Conservation (phyloP, 805 yeast species). For the Pichia kluyveri region DNA sequence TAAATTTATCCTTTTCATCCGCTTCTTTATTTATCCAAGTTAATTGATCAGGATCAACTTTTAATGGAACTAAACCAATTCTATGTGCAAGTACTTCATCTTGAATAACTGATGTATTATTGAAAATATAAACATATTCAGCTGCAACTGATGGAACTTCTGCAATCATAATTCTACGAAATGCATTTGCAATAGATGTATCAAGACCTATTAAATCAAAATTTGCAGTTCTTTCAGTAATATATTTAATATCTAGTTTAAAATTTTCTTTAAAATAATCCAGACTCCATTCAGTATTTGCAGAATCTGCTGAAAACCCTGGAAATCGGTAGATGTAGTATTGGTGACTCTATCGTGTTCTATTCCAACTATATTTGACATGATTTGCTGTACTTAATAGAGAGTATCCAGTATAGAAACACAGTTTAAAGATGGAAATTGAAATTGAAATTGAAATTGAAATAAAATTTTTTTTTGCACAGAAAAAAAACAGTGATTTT, state of each 20-base stretch:
- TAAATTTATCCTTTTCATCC: conserved; percentile 62
- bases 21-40: conserved; percentile 68
- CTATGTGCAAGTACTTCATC: conserved; percentile 96
- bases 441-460: no score
- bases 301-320: conserved; percentile 51
- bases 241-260: conserved; percentile 56
- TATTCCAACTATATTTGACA: conserved; percentile 65
- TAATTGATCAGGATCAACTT: conserved; percentile 81
- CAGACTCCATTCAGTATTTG: conserved; percentile 72
- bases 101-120: conserved; percentile 93
- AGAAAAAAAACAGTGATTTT: no score
- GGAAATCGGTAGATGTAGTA: conserved; percentile 84
- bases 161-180: conserved; percentile 92
- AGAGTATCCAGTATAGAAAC: no score
- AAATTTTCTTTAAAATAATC: conserved; percentile 65
- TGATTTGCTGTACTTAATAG: not conserved
- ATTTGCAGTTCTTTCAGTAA: conserved; percentile 64
- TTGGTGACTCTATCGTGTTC: conserved; percentile 89
- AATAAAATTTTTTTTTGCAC: no score
- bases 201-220: conserved; percentile 84
- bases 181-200: conserved; percentile 91
- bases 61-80: conserved; percentile 85
- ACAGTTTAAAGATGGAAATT: no score
- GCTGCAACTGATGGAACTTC: conserved; percentile 96
- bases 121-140: conserved; percentile 81